Conservation (phyloP, 192 early-diverging fungal species). For the Chytriomyces sp. region DNA sequence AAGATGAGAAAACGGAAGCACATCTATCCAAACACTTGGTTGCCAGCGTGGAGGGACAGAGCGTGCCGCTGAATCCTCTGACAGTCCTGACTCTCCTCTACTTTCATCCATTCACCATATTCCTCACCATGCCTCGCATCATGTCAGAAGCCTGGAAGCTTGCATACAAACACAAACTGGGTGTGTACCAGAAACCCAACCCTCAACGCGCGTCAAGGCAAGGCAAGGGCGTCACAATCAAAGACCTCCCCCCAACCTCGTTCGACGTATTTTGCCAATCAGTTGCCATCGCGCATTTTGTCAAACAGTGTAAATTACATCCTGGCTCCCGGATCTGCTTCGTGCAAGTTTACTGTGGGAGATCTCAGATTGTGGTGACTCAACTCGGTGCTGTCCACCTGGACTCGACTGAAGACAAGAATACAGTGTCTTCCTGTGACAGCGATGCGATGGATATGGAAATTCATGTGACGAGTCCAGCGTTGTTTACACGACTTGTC, state of each 20-base stretch:
- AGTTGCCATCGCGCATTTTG: neutral
- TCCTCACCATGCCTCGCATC: slow-evolving; percentile 61
- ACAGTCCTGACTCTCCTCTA: slow-evolving; percentile 31
- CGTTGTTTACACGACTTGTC: slow-evolving; percentile 29
- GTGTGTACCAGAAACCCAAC: slow-evolving; percentile 54
- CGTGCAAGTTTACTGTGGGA: neutral
- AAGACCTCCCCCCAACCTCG: slow-evolving; percentile 13
- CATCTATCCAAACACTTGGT: slow-evolving; percentile 26
- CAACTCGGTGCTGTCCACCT: too few species aligned
- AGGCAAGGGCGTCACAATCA: slow-evolving; percentile 7
- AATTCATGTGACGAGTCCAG: slow-evolving; percentile 5
- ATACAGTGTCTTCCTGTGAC: neutral
- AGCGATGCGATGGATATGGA: neutral
- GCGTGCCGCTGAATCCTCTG: slow-evolving; percentile 17
- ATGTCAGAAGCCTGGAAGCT: slow-evolving; percentile 52
- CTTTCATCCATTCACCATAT: slow-evolving; percentile 49
- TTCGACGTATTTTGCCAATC: slow-evolving; percentile 9
- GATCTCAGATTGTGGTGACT: neutral
- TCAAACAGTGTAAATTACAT: neutral
- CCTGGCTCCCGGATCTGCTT: neutral
- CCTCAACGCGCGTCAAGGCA: slow-evolving; percentile 6
- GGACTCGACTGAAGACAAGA: neutral
- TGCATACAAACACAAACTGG: slow-evolving; percentile 45
- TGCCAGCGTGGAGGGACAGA: slow-evolving; percentile 31
- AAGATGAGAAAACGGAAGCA: slow-evolving; percentile 12